Evolutionary conservation across 2,329 filamentous ascomycete genomes (phyloP), one percentile per base, ranked within the genome.

Genomic region (Ophiostoma ips): DNA sequence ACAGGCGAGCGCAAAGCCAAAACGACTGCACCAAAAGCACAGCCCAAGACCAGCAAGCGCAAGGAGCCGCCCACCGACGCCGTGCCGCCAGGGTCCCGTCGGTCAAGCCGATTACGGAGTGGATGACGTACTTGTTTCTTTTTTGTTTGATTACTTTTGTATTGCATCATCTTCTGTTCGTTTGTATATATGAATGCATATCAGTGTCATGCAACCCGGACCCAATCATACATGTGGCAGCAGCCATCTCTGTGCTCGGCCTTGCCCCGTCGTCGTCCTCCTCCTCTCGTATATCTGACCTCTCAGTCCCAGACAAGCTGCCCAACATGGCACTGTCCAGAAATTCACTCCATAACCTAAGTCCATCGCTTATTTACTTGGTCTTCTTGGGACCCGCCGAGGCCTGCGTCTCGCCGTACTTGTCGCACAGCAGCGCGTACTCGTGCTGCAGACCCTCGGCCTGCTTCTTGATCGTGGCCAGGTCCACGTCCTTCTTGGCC

Each of bases 401-500:
- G 51, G 66, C 59, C 57, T 75, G 70, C 12, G 76, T 73, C 52
- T 72, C 69, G 53, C 80, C 75, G 59, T 89, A 83, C 72, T 92
- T 80, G 63, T 96, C 89, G 56, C 86, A 81, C 60, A 96, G 73
- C 58, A 82, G 79, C 64, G 86, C 79, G 68, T 95, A 96, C 72
- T 94, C 89, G 63, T 80, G 77, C 65, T 81, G 80, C 53, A 96
- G 75, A 48, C 85, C 85, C 63, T 85, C 79, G 55, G 81, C 78
- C 76, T 98, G 92, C 76, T 94, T 94, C 83, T 94, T 94, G 59
- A 96, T 72, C 51, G 79, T 86, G 68, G 84, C 79, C 58, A 95
- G 78, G 61, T 96, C 88, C 57, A 76, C 76, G 57, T 95, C 84
- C 71, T 88, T 89, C 66, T 78, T 74, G 55, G 80, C 79, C 55